Percentiles rank a stretch among this genome's conserved stretches.
These are phyloP conservation scores for Penicillium riverlandense DNA, from an alignment of 495 filamentous ascomycete species.

Conservation along the genomic window DNA sequence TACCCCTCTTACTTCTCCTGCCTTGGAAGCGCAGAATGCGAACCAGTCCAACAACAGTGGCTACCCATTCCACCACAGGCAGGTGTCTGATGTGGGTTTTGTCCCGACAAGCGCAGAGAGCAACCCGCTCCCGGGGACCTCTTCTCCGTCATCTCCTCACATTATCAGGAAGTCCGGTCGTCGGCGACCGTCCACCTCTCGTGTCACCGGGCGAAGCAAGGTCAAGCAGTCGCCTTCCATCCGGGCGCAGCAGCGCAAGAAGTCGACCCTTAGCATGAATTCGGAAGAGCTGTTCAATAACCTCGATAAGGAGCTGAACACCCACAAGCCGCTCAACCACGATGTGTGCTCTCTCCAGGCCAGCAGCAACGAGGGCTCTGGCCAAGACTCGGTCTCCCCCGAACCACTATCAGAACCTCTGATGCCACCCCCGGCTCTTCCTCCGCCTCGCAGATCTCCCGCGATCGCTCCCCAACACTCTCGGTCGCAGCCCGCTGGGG, in stretches of 20 bases:
- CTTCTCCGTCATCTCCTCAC: constrained; percentile 23
- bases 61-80: constrained; percentile 27
- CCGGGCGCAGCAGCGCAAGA: constrained; percentile 62
- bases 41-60: constrained; percentile 17
- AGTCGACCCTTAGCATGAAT: constrained; percentile 49
- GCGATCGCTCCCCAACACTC: constrained; percentile 36
- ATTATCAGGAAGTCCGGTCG: constrained; percentile 25
- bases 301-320: constrained; percentile 24
- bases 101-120: constrained; percentile 41
- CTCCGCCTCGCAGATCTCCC: constrained; percentile 46
- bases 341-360: constrained; percentile 31
- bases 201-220: constrained; percentile 39
- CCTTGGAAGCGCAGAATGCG: constrained; percentile 73
- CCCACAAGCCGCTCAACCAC: constrained; percentile 18
- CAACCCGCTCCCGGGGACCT: constrained; percentile 30
- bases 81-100: constrained; percentile 34
- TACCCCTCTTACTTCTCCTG: constrained; percentile 88
- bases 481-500: constrained; percentile 18
- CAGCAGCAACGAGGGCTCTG: constrained; percentile 53
- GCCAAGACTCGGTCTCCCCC: constrained; percentile 63
- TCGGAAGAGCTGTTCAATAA: constrained; percentile 40
- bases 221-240: constrained; percentile 80
- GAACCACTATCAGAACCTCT: constrained; percentile 61
- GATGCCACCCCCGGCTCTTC: constrained; percentile 64
- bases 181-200: constrained; percentile 34